Evolutionary conservation across 176 grass and related monocot genomes (phyloP), one percentile per base, ranked within the genome.

Genomic region (Aegilops longissima): DNA sequence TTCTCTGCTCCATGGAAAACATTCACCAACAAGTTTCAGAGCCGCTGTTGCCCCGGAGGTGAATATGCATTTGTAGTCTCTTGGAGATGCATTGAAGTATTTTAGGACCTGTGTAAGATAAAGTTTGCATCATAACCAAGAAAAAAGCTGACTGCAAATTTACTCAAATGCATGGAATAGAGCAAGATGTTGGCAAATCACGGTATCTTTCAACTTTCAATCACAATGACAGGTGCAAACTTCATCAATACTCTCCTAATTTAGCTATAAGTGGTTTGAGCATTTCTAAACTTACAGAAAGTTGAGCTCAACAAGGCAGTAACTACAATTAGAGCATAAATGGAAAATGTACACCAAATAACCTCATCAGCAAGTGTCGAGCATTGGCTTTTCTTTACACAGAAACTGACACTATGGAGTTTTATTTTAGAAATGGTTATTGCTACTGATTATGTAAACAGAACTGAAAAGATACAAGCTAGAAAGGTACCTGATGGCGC

Each of bases 31-130:
- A 81, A 98, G 84, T 90, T 98, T 98, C 25, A 98, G 64, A 86
- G 86, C 91, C 61, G 93, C 90, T 77, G 96, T 98, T 81, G 96
- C 91, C 63, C 96, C 96, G 51, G 96, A 98, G 66, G 96, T 98
- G 91, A 98, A 98, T 88, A 98, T 88, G 85, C 93, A 98, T 84
- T 86, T 94, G 90, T 98, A 98, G 12, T 95, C 90, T 74, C 86
- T 91, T 2, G 93, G 91, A 90, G 93, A 94, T 80, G 96, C 96
- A 87, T 95, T 95, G 63, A 95, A 95, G 68, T 95, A 98, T 65
- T 89, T 90, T 69, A 98, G 91, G 31, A 98, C 96, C 95, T 93
- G 91, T 73, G 68, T 18, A 88, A 79, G 49, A 81, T 79, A 39
- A 87, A 88, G 65, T 81, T 65, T 73, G 47, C 49, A 85, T 87